Conservation (phyloP, 441 rosid genomes). For the Erodium trifolium region DNA sequence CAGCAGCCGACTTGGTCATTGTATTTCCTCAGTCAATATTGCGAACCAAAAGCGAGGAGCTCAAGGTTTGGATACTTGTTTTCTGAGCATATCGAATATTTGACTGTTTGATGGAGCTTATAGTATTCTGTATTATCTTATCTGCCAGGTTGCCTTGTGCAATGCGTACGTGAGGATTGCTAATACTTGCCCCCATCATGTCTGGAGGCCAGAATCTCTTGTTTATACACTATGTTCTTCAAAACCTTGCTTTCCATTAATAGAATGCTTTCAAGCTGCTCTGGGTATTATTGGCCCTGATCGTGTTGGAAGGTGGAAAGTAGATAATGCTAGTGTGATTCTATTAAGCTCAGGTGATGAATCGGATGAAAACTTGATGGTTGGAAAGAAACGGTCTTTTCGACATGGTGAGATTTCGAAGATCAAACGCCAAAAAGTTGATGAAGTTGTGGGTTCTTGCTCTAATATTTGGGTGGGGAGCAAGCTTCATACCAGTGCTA, state of each 20-base stretch:
- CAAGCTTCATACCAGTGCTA: slow-evolving; percentile 28
- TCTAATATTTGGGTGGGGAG: slow-evolving; percentile 27
- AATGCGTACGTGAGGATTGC: slow-evolving; percentile 63
- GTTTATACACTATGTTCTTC: slow-evolving; percentile 48
- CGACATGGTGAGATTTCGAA: slow-evolving; percentile 31
- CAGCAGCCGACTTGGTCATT: slow-evolving; percentile 64
- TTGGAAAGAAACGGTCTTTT: slow-evolving; percentile 61
- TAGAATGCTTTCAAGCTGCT: slow-evolving; percentile 67
- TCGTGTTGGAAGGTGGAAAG: slow-evolving; percentile 37
- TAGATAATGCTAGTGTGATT: slow-evolving; percentile 22
- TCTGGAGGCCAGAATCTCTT: slow-evolving; percentile 82
- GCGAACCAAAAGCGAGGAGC: slow-evolving; percentile 84
- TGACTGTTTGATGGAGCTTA: slow-evolving; percentile 1
- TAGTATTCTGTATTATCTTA: not conserved
- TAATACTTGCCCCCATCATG: slow-evolving; percentile 61
- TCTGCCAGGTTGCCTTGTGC: slow-evolving; percentile 74
- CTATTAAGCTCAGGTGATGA: slow-evolving; percentile 27
- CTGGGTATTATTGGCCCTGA: slow-evolving; percentile 52
- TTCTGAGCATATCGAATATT: slow-evolving; percentile 9
- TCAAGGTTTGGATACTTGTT: slow-evolving; percentile 52
- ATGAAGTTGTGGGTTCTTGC: slow-evolving; percentile 31
- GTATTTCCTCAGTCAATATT: slow-evolving; percentile 50
- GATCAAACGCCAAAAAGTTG: slow-evolving; percentile 65
- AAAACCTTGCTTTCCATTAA: slow-evolving; percentile 63
- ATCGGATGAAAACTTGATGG: slow-evolving; percentile 30